These are phyloP conservation scores for Alternaria metachromatica DNA, from an alignment of 2,329 filamentous ascomycete species.

Conservation along the genomic window DNA sequence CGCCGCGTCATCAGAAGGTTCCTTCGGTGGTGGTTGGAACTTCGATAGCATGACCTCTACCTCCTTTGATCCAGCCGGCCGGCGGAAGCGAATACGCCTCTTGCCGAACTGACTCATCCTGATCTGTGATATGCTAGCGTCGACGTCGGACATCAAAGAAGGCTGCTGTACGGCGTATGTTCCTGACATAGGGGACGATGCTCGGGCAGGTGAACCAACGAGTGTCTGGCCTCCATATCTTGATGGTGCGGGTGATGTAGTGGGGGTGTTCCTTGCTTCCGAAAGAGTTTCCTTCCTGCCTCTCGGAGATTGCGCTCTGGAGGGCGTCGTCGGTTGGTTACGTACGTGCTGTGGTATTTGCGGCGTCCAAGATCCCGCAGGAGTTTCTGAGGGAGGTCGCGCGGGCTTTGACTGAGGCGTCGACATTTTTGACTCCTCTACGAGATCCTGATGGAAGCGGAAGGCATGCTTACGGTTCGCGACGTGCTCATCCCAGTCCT, in stretches of 20 bases:
- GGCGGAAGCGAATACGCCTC: conserved; percentile 44
- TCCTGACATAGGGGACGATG: conserved; percentile 38
- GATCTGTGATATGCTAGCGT: conserved; percentile 40
- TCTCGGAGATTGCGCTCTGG: conserved; percentile 45
- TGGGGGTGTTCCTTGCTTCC: conserved; percentile 16
- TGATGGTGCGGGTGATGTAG: conserved; percentile 8
- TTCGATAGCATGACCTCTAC: conserved; percentile 46
- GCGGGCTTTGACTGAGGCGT: conserved; percentile 35
- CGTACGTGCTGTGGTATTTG: conserved; percentile 46
- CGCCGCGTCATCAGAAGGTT: conserved; percentile 22
- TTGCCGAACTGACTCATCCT: conserved; percentile 44
- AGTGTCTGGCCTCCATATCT: conserved; percentile 36
- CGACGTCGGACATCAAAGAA: conserved; percentile 44
- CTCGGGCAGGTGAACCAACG: conserved; percentile 38
- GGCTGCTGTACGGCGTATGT: conserved; percentile 38
- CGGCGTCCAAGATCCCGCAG: conserved; percentile 42
- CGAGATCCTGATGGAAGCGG: conserved; percentile 54
- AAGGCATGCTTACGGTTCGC: conserved; percentile 59
- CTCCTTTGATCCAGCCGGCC: conserved; percentile 26
- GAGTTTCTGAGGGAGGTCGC: conserved; percentile 35
- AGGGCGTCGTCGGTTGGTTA: conserved; percentile 39
- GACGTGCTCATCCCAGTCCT: conserved; percentile 57
- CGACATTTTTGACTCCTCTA: conserved; percentile 46
- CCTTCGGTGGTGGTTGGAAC: conserved; percentile 44
- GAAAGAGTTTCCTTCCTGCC: conserved; percentile 44